Evolutionary conservation across 2,329 filamentous ascomycete genomes (phyloP), one percentile per base, ranked within the genome.

Genomic region (Albophoma yamanashiensis): DNA sequence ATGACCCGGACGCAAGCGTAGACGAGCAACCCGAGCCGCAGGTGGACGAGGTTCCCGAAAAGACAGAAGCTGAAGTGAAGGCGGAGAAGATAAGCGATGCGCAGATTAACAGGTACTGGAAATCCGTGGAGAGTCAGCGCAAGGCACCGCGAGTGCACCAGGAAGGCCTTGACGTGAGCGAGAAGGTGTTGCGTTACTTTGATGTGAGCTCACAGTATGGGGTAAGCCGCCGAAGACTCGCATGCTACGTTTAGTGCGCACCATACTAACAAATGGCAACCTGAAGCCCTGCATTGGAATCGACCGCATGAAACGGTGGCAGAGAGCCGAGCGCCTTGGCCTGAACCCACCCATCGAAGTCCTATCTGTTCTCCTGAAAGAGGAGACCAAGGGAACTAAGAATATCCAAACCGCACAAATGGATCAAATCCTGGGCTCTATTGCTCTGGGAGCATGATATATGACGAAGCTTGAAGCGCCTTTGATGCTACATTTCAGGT

Each of bases 191-290:
- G 68, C 81, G 93, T 64, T 90, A 96, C 71, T 99, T 94, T 75
- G 94, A 99, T 72, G 88, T 96, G 65, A 94, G 88, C 69, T 90
- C 84, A 62, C 90, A 96, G 68, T 99, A 90, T 72, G 94, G 94
- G 60, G 92, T 96, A 84, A 78, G 89, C 85, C 17, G 56, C 40
- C 34, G 58, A 53, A 7, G 59, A 8, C 22, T 14, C 31, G 36
- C 11, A 38, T 31, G 50, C 25, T 52, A 25, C 56, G 7, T 36
- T n/a, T 7, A 31, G 20, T 52, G 39, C 43, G 14, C 14, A 43
- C 4, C 6, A 9, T 45, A 14, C 20, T 22, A 22, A 57, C 58
- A 34, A 55, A 58, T 65, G 62, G 64, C 64, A 56, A 60, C 20
- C 43, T 47, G 40, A 62, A 96, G 91, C 94, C 94, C 1, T 96